phyloP scores from a whole-genome alignment of 345 rosid genomes.

The Limnanthes douglasii region DNA sequence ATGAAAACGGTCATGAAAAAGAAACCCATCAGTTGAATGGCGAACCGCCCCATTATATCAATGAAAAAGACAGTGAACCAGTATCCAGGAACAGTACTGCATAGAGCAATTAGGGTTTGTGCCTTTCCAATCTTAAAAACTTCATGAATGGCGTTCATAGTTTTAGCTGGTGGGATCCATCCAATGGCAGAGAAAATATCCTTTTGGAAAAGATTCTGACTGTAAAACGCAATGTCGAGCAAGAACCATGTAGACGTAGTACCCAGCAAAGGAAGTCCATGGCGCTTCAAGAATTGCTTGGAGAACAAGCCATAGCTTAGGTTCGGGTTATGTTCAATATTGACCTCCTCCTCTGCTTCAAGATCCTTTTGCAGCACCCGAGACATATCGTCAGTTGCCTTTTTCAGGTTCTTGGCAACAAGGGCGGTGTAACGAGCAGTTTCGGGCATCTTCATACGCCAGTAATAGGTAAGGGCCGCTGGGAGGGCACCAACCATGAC shows the following conservation, averaged over 20 bases:
- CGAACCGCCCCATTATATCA: slow-evolving; percentile 38
- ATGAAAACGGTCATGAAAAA: slow-evolving; percentile 57
- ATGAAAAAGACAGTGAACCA: slow-evolving; percentile 51
- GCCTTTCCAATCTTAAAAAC: slow-evolving; percentile 38
- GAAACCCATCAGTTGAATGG: slow-evolving; percentile 45
- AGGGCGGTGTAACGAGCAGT: slow-evolving; percentile 74
- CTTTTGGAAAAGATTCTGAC: slow-evolving; percentile 32
- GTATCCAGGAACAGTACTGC: slow-evolving; percentile 55
- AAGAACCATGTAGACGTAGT: slow-evolving; percentile 30
- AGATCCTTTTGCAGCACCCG: slow-evolving; percentile 47
- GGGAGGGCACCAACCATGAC: slow-evolving; percentile 70
- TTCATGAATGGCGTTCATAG: slow-evolving; percentile 37
- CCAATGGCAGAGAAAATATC: slow-evolving; percentile 40
- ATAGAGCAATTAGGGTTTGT: slow-evolving; percentile 41
- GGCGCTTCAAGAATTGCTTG: slow-evolving; percentile 16
- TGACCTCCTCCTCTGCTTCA: slow-evolving; percentile 22
- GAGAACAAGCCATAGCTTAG: slow-evolving; percentile 20
- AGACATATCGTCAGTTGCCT: slow-evolving; percentile 56
- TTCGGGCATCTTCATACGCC: slow-evolving; percentile 84
- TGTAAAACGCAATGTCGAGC: slow-evolving; percentile 30
- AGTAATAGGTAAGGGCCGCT: slow-evolving; percentile 42
- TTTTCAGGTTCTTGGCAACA: slow-evolving; percentile 52
- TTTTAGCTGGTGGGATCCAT: slow-evolving; percentile 32
- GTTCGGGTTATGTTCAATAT: background rate
- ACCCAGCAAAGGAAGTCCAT: slow-evolving; percentile 22